A percentile compares a stretch with the other conserved stretches of the same genome.
These are phyloP conservation scores for Rosa hybrid DNA, from an alignment of 331 rosid genomes.

Conservation along the genomic window DNA sequence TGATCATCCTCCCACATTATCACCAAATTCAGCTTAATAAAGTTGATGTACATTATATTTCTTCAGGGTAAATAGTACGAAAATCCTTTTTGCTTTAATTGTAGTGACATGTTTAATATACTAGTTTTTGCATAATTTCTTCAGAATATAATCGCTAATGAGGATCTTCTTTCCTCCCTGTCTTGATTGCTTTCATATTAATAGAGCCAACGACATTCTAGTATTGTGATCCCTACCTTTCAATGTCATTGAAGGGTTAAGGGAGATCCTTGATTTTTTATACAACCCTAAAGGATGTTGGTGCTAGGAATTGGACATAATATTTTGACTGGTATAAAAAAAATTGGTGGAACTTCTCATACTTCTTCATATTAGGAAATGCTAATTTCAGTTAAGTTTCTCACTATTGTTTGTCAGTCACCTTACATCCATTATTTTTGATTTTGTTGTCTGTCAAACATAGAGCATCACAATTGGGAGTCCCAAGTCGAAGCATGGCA, in stretches of 20 bases:
- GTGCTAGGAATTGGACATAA: neutral
- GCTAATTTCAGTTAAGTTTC: neutral
- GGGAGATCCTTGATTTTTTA: neutral
- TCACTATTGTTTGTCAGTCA: neutral
- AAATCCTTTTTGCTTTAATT: neutral
- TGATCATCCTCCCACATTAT: neutral
- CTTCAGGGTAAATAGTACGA: neutral
- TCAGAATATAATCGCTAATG: neutral
- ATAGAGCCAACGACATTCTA: neutral
- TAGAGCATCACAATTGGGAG: slow-evolving; percentile 83
- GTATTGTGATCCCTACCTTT: neutral
- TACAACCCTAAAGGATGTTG: neutral
- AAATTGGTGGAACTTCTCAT: neutral
- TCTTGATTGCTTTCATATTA: neutral
- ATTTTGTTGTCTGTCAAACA: slow-evolving; percentile 18
- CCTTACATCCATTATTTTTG: slow-evolving; percentile 5
- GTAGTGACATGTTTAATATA: neutral
- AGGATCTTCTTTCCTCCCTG: neutral
- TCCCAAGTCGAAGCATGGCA: slow-evolving; percentile 91
- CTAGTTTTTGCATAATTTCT: neutral
- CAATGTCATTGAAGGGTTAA: neutral
- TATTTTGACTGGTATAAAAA: neutral
- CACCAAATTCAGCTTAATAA: neutral
- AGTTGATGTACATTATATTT: neutral
- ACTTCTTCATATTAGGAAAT: slow-evolving; percentile 6